Conservation (phyloP, 257 asterid genomes). For the Galeopsis tetrahit region DNA sequence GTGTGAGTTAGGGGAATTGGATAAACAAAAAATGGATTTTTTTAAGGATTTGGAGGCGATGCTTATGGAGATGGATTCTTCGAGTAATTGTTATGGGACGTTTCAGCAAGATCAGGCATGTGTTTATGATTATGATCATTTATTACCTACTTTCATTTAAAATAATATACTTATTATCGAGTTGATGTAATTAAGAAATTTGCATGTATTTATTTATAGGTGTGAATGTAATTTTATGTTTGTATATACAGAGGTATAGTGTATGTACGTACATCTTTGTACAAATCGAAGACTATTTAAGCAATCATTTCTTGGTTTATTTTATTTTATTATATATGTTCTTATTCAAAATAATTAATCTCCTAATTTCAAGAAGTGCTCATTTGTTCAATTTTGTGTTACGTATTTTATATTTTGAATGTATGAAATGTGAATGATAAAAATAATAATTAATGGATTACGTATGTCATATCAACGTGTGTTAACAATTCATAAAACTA, state of each 20-base stretch:
- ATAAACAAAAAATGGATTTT: slow-evolving; percentile 18
- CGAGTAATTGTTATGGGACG: slow-evolving; percentile 33
- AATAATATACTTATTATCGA: background rate
- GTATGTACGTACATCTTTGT: slow-evolving; percentile 19
- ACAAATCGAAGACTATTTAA: background rate
- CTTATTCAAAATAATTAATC: background rate
- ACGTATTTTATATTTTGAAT: no score
- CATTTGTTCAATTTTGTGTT: no score
- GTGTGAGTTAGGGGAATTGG: slow-evolving; percentile 26
- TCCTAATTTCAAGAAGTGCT: no score
- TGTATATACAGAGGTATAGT: background rate
- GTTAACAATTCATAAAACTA: no score
- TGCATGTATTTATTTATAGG: background rate
- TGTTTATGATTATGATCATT: slow-evolving; percentile 41
- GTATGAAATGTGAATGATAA: no score
- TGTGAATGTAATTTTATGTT: background rate
- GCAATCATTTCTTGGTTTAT: background rate
- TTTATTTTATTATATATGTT: background rate
- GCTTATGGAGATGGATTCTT: slow-evolving; percentile 51
- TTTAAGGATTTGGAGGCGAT: slow-evolving; percentile 57
- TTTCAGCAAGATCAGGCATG: slow-evolving; percentile 45
- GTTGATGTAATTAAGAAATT: background rate
- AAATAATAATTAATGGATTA: no score
- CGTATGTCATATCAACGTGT: no score
- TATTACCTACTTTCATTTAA: slow-evolving; percentile 35